Conservation (phyloP, 1,139 yeast species). For the Hemisphaericaspora xylofermentans region DNA sequence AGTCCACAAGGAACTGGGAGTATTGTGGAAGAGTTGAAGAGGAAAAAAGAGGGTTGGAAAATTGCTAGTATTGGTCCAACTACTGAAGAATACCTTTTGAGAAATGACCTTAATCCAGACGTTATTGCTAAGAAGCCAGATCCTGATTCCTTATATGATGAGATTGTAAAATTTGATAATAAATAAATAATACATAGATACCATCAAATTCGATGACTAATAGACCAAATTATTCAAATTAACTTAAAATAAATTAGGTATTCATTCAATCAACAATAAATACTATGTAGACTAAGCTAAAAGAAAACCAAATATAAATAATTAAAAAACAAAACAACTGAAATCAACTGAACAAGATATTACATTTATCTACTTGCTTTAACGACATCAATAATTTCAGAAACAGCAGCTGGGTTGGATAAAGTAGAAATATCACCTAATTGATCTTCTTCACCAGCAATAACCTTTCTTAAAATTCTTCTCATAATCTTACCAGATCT, state of each 20-base stretch:
- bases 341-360: not conserved
- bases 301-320: not conserved
- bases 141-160: conserved; percentile 53
- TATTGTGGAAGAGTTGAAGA: conserved; percentile 49
- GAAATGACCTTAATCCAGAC: conserved; percentile 54
- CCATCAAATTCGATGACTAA: not conserved
- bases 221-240: too few species aligned
- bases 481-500: conserved; percentile 86
- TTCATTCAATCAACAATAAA: too few species aligned
- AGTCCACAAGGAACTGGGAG: conserved; percentile 85
- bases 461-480: conserved; percentile 73
- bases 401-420: conserved; percentile 69
- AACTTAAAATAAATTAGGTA: too few species aligned
- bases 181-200: not conserved
- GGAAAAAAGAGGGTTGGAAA: conserved; percentile 21
- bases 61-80: conserved; percentile 94
- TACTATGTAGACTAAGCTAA: not conserved
- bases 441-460: conserved; percentile 78
- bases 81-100: conserved; percentile 62
- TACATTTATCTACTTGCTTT: conserved; percentile 25
- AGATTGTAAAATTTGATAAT: conserved; percentile 23
- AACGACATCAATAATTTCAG: conserved; percentile 62
- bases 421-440: conserved; percentile 78
- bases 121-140: conserved; percentile 75
- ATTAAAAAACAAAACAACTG: not conserved